Evolutionary conservation across 2,329 filamentous ascomycete genomes (phyloP).

Genomic region (Corinectria fuckeliana): DNA sequence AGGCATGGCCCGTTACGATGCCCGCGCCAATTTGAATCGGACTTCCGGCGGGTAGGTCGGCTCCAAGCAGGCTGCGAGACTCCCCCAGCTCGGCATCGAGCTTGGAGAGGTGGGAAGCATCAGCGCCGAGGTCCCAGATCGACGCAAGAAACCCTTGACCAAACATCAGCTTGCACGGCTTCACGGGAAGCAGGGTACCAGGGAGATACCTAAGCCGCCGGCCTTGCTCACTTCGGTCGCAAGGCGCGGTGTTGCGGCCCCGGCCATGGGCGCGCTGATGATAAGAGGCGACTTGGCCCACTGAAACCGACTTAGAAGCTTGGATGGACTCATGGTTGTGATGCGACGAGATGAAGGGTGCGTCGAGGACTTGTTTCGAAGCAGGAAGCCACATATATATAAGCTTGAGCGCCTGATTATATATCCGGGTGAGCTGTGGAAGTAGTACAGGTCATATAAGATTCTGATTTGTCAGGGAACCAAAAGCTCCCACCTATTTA

Average conservation of each 20-base stretch:
- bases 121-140: constrained; percentile 38
- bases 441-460: neutral
- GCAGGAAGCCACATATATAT: neutral
- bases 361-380: neutral
- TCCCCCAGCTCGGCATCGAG: constrained; percentile 44
- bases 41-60: constrained; percentile 40
- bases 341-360: neutral
- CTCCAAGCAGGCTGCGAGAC: constrained; percentile 37
- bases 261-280: constrained; percentile 48
- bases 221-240: constrained; percentile 48
- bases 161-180: constrained; percentile 2
- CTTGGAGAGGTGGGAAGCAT: constrained; percentile 41
- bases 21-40: constrained; percentile 62
- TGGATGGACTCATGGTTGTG: constrained; percentile 35
- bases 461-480: constrained; percentile 11
- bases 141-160: constrained; percentile 44
- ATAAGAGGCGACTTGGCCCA: constrained; percentile 41
- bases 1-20: constrained; percentile 63
- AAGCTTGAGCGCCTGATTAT: neutral
- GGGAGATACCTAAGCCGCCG: constrained; percentile 45
- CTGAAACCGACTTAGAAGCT: constrained; percentile 40
- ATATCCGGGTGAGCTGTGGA: neutral
- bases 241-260: constrained; percentile 41
- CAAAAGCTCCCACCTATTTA: neutral
- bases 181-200: neutral